Percentiles rank a stretch among this genome's conserved stretches.
Evolutionary conservation across 352 stramenopile genomes (phyloP).

Genomic region (Globisporangium canariense): DNA sequence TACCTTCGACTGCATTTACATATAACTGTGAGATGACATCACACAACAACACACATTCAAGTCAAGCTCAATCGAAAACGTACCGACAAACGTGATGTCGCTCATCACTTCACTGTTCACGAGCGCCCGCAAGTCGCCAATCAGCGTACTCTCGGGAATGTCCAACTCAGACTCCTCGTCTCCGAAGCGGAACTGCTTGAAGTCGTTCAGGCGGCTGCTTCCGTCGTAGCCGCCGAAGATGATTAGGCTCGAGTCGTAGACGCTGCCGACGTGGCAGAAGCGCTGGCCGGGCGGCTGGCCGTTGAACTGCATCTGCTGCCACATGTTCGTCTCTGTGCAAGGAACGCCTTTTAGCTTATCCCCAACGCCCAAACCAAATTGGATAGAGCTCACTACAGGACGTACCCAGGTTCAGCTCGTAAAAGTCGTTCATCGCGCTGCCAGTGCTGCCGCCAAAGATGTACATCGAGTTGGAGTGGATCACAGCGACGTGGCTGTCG

Average conservation of each 20-base stretch:
- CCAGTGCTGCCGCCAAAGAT: slow-evolving; percentile 95
- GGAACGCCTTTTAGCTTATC: neutral
- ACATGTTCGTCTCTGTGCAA: slow-evolving; percentile 50
- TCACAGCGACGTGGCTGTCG: slow-evolving; percentile 95
- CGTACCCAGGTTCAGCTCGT: slow-evolving; percentile 89
- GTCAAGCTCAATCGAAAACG: slow-evolving; percentile 4
- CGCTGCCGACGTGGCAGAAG: slow-evolving; percentile 95
- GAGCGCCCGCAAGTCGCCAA: slow-evolving; percentile 64
- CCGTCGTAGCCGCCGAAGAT: slow-evolving; percentile 97
- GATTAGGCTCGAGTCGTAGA: slow-evolving; percentile 92
- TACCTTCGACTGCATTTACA: slow-evolving; percentile 63
- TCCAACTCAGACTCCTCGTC: slow-evolving; percentile 78
- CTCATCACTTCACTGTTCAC: slow-evolving; percentile 88
- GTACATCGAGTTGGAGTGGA: slow-evolving; percentile 93
- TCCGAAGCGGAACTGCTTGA: slow-evolving; percentile 89
- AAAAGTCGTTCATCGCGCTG: slow-evolving; percentile 97
- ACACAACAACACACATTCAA: neutral
- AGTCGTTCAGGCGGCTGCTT: slow-evolving; percentile 93
- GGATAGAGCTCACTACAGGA: neutral
- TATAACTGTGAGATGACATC: neutral
- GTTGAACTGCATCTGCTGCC: slow-evolving; percentile 77
- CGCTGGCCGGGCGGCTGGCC: slow-evolving; percentile 85
- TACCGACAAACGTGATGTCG: slow-evolving; percentile 87
- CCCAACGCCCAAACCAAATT: neutral
- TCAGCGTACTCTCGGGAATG: slow-evolving; percentile 82